Percentiles rank a stretch among this genome's conserved stretches.
phyloP scores from a whole-genome alignment of 1,139 yeast genomes.

The Entelexis sorbosivorans region DNA sequence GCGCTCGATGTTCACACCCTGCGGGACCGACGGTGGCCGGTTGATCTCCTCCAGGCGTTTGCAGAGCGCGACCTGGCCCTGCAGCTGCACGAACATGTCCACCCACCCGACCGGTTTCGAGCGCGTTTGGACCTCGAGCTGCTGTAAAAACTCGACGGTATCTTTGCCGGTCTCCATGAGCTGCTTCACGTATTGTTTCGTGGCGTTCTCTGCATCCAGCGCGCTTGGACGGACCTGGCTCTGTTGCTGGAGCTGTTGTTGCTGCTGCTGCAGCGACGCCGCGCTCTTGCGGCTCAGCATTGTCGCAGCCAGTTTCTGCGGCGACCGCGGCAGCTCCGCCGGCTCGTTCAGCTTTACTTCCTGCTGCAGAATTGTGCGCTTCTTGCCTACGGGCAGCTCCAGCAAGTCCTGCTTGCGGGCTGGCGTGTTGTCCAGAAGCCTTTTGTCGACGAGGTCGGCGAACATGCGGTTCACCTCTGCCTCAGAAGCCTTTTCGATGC shows the following conservation, averaged over 20 bases:
- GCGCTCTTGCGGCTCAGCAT: conserved; percentile 1
- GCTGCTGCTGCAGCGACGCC: background rate
- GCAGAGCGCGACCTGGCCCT: conserved; percentile 79
- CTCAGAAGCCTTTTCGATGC: conserved; percentile 78
- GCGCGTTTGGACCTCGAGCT: conserved; percentile 80
- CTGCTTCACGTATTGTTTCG: conserved; percentile 67
- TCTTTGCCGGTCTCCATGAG: conserved; percentile 62
- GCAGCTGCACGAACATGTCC: conserved; percentile 61
- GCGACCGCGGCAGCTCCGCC: conserved; percentile 41
- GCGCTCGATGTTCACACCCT: conserved; percentile 41
- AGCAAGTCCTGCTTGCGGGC: conserved; percentile 65
- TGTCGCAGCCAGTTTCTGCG: background rate
- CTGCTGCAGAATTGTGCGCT: conserved; percentile 87
- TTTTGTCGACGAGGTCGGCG: conserved; percentile 39
- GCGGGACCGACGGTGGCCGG: conserved; percentile 21
- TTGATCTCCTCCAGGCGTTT: conserved; percentile 43
- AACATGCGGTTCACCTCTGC: conserved; percentile 42
- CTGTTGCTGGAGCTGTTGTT: background rate
- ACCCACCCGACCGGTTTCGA: conserved; percentile 94
- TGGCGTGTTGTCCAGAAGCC: conserved; percentile 75
- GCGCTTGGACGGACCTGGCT: background rate
- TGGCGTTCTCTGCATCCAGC: conserved; percentile 39
- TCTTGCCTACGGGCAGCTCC: conserved; percentile 63
- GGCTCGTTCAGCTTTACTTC: conserved; percentile 54
- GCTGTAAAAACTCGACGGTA: conserved; percentile 54